phyloP scores from a whole-genome alignment of 2,329 filamentous ascomycete species.

The Hypoxylon sp. region DNA sequence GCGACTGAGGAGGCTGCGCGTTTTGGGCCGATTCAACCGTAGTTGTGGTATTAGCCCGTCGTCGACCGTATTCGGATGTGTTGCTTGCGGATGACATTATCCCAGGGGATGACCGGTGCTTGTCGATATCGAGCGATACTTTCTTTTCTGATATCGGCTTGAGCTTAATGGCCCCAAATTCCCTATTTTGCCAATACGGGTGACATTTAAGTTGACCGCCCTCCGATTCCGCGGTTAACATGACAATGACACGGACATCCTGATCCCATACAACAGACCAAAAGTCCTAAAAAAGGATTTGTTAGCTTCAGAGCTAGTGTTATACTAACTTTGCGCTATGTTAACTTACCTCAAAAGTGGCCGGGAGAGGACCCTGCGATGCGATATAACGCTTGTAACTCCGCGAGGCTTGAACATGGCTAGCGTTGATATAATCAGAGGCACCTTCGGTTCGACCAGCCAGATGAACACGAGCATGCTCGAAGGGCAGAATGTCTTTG shows the following conservation, averaged over 20 bases:
- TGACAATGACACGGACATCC: slow-evolving; percentile 93
- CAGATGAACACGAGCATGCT: slow-evolving; percentile 89
- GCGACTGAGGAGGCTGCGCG: slow-evolving; percentile 47
- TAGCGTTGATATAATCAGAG: slow-evolving; percentile 98
- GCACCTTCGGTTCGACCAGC: slow-evolving; percentile 74
- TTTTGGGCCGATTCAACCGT: slow-evolving; percentile 57
- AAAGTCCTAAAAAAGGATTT: slow-evolving; percentile 77
- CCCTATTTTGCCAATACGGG: slow-evolving; percentile 86
- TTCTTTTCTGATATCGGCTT: slow-evolving; percentile 85
- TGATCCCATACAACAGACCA: slow-evolving; percentile 99
- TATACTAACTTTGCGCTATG: not conserved
- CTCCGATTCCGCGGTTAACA: slow-evolving; percentile 95
- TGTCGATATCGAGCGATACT: slow-evolving; percentile 80
- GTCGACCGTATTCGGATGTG: slow-evolving; percentile 60
- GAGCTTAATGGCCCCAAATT: slow-evolving; percentile 83
- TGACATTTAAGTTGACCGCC: slow-evolving; percentile 96
- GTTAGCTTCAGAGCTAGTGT: slow-evolving; percentile 49
- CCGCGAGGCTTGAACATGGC: slow-evolving; percentile 81
- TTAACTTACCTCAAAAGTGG: slow-evolving; percentile 84
- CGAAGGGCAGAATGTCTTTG: slow-evolving; percentile 97
- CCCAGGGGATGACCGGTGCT: slow-evolving; percentile 61
- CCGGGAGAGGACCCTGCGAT: slow-evolving; percentile 91
- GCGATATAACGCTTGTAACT: slow-evolving; percentile 96
- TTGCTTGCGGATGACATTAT: slow-evolving; percentile 49
- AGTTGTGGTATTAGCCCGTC: slow-evolving; percentile 69